These are phyloP conservation scores for Fusarium oxysporum DNA, from an alignment of 2,329 filamentous ascomycete genomes.

Conservation along the genomic window DNA sequence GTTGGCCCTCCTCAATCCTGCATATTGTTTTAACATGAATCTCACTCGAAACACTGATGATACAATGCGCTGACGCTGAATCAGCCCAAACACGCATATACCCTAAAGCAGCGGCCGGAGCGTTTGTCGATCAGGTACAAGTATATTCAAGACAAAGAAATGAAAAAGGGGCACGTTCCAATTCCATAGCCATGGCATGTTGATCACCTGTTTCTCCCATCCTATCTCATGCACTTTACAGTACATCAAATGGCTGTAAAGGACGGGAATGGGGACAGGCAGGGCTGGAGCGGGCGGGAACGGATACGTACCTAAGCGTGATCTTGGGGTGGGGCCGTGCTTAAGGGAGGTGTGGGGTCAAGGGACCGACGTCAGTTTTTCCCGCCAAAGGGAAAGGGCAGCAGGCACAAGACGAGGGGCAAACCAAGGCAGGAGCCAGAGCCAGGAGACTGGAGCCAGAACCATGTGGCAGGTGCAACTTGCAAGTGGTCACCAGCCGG, in stretches of 20 bases:
- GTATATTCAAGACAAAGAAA: neutral
- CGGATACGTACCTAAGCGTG: conserved; percentile 26
- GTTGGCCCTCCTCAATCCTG: neutral
- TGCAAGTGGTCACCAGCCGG: conserved; percentile 21
- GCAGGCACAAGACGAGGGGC: conserved; percentile 17
- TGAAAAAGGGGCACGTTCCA: neutral
- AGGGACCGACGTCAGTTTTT: conserved; percentile 36
- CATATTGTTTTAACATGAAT: neutral
- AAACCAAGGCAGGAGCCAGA: conserved; percentile 16
- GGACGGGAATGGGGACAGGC: neutral
- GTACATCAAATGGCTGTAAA: neutral
- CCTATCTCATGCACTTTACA: neutral
- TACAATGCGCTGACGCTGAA: neutral
- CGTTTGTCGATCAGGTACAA: neutral
- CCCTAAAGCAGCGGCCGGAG: neutral
- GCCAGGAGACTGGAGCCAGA: conserved; percentile 1
- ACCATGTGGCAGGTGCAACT: conserved; percentile 24
- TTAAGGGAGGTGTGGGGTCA: conserved; percentile 25
- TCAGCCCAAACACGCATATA: neutral
- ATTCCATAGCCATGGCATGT: neutral
- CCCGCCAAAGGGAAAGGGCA: neutral
- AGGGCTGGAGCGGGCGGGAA: neutral
- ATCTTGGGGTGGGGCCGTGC: neutral
- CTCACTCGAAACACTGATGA: conserved; percentile 14
- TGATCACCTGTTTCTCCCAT: neutral